These are phyloP conservation scores for Coemansia sp. DNA, from an alignment of 192 early-diverging fungal genomes.

Conservation along the genomic window DNA sequence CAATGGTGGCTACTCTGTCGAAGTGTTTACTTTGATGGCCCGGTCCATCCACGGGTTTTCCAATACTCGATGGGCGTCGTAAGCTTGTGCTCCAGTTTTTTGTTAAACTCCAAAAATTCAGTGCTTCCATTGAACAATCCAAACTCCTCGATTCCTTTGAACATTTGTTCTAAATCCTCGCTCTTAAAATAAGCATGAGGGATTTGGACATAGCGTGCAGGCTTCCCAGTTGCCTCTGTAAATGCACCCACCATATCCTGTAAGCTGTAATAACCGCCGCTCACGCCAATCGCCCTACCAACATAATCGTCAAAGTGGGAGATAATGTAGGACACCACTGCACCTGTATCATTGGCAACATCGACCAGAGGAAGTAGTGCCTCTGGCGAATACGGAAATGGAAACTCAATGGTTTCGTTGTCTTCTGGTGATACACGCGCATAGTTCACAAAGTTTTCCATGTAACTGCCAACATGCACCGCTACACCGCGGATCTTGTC, in stretches of 20 bases:
- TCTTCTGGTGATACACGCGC: slow-evolving; percentile 10
- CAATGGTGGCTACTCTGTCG: neutral
- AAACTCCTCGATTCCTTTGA: slow-evolving; percentile 20
- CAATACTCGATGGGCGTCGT: slow-evolving; percentile 27
- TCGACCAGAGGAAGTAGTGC: slow-evolving; percentile 4
- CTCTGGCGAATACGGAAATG: neutral
- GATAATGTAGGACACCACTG: slow-evolving; percentile 10
- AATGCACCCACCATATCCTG: slow-evolving; percentile 20
- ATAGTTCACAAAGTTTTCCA: slow-evolving; percentile 16
- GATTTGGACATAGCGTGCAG: slow-evolving; percentile 18
- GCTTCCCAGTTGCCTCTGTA: slow-evolving; percentile 14
- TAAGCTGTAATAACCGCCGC: slow-evolving; percentile 20
- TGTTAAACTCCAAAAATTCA: slow-evolving; percentile 26
- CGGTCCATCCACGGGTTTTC: slow-evolving; percentile 53
- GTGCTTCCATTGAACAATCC: slow-evolving; percentile 11
- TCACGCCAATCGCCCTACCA: slow-evolving; percentile 11
- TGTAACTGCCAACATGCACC: slow-evolving; percentile 6
- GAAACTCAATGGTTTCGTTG: slow-evolving; percentile 13
- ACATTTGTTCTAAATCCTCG: slow-evolving; percentile 20
- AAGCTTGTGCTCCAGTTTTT: slow-evolving; percentile 14
- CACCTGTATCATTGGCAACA: slow-evolving; percentile 13
- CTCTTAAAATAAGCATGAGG: slow-evolving; percentile 4
- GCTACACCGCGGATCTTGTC: neutral
- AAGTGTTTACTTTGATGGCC: slow-evolving; percentile 26
- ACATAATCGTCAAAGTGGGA: slow-evolving; percentile 9